These are phyloP conservation scores for Saccharomyces hybrid DNA, from an alignment of 1,139 yeast species.

Conservation along the genomic window DNA sequence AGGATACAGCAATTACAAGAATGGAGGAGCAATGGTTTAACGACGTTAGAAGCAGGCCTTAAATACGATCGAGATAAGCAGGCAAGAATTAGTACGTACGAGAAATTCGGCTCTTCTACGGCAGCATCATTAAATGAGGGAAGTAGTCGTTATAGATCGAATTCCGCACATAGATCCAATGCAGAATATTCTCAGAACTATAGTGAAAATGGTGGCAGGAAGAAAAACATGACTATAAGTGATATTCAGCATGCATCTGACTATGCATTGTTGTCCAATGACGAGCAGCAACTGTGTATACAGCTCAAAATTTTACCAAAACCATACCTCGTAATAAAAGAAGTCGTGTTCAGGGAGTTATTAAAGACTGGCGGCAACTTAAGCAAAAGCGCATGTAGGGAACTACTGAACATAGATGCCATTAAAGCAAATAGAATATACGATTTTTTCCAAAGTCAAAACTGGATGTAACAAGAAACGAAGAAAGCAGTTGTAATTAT, in stretches of 20 bases:
- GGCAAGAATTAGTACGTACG: conserved; percentile 50
- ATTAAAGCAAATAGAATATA: conserved; percentile 79
- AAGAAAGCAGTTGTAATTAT: conserved; percentile 1
- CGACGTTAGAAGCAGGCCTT: conserved; percentile 73
- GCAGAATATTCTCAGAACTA: conserved; percentile 25
- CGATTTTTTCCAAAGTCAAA: conserved; percentile 87
- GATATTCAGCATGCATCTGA: conserved; percentile 85
- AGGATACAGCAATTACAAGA: conserved; percentile 86
- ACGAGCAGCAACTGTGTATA: conserved; percentile 80
- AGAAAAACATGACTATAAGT: conserved; percentile 32
- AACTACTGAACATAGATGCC: conserved; percentile 75
- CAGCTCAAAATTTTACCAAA: conserved; percentile 82
- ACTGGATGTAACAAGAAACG: conserved; percentile 49
- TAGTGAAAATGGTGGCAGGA: conserved; percentile 33
- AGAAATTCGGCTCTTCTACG: conserved; percentile 44
- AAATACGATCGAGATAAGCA: conserved; percentile 85
- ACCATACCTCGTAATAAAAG: conserved; percentile 89
- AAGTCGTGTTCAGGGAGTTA: conserved; percentile 79
- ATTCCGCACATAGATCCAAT: conserved; percentile 22
- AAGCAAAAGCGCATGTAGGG: conserved; percentile 79
- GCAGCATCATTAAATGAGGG: conserved; percentile 8
- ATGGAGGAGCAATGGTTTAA: conserved; percentile 86
- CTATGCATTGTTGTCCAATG: conserved; percentile 70
- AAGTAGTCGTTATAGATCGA: conserved; percentile 26
- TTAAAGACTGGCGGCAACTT: conserved; percentile 76